Percentiles rank a stretch among this genome's conserved stretches.
phyloP scores from a whole-genome alignment of 805 yeast genomes.

The Yamadazyma phyllophila region DNA sequence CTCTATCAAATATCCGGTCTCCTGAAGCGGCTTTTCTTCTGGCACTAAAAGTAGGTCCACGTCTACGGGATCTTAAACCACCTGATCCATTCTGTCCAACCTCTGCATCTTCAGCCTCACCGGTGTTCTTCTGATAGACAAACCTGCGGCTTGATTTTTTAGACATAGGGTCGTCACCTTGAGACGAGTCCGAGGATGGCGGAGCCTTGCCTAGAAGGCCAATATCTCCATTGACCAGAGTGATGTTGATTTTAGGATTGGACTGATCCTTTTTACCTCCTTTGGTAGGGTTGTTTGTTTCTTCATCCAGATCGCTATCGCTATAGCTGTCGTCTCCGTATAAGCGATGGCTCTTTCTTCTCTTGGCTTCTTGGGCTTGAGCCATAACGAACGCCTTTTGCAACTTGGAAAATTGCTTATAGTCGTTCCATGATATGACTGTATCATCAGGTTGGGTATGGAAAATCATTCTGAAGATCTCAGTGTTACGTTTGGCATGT shows the following conservation, averaged over 20 bases:
- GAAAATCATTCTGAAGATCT: constrained; percentile 78
- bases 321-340: constrained; percentile 17
- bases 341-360: constrained; percentile 20
- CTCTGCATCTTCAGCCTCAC: constrained; percentile 1
- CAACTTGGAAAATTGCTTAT: constrained; percentile 65
- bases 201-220: constrained; percentile 40
- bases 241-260: constrained; percentile 2
- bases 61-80: constrained; percentile 13
- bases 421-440: constrained; percentile 88
- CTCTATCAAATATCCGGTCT: constrained; percentile 62
- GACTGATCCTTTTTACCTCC: constrained; percentile 25
- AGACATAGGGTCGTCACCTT: not conserved
- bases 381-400: constrained; percentile 52
- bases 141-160: constrained; percentile 7
- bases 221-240: constrained; percentile 1
- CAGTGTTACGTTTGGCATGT: constrained; percentile 79
- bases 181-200: constrained; percentile 11
- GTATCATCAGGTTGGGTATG: constrained; percentile 93
- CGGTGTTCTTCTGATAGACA: constrained; percentile 6
- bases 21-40: constrained; percentile 37
- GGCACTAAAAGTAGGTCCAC: constrained; percentile 12
- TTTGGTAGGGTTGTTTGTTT: constrained; percentile 13
- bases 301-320: constrained; percentile 15
- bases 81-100: constrained; percentile 4
- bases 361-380: constrained; percentile 35